Evolutionary conservation across 768 basidiomycete species (phyloP).

Genomic region (Mycena chlorophos): DNA sequence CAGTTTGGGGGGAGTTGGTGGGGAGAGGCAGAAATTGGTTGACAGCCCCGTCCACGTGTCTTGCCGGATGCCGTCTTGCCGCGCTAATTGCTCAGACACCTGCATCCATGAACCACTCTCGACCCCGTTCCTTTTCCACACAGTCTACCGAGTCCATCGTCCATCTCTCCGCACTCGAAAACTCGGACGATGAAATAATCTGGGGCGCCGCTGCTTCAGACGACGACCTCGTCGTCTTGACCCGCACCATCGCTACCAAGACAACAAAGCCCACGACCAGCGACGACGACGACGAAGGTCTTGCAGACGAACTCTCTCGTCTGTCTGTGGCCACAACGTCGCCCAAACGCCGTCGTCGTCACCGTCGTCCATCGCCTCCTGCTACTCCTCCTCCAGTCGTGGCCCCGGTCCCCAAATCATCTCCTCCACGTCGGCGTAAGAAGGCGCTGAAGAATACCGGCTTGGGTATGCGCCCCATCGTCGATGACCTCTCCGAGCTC

Average conservation of each 20-base stretch:
- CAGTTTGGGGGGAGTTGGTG: constrained; percentile 25
- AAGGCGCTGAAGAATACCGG: constrained; percentile 10
- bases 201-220: constrained; percentile 37
- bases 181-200: constrained; percentile 30
- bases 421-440: neutral
- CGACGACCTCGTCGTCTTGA: constrained; percentile 54
- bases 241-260: constrained; percentile 32
- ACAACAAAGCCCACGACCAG: no score
- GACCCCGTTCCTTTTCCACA: constrained; percentile 26
- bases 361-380: neutral
- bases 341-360: neutral
- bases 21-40: constrained; percentile 7
- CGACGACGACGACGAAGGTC: constrained; percentile 9
- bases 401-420: neutral
- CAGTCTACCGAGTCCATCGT: constrained; percentile 17
- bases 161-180: constrained; percentile 27
- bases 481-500: constrained; percentile 51
- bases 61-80: neutral
- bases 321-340: constrained; percentile 14
- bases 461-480: constrained; percentile 43
- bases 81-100: constrained; percentile 2
- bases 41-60: neutral
- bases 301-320: constrained; percentile 13
- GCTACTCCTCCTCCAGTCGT: neutral
- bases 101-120: constrained; percentile 30